Evolutionary conservation across 495 filamentous ascomycete species (phyloP).

Genomic region (Chaetomidium leptoderma): DNA sequence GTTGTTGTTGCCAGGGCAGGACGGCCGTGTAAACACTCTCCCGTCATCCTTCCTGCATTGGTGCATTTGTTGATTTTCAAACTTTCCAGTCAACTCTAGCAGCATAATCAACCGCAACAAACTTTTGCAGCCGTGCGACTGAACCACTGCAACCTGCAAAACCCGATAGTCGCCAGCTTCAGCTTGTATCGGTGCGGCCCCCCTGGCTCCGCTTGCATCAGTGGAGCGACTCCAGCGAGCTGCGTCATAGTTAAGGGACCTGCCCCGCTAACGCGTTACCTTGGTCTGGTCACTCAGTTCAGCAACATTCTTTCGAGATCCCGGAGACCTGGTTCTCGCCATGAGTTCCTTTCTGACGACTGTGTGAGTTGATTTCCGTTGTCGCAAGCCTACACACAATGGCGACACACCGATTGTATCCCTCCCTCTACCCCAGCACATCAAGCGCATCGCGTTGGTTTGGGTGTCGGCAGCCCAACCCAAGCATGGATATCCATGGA

Average conservation of each 20-base stretch:
- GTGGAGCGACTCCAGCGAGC: constrained; percentile 15
- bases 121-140: not conserved
- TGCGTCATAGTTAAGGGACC: constrained; percentile 22
- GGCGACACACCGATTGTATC: constrained; percentile 10
- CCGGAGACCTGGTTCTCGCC: constrained; percentile 9
- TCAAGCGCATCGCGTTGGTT: constrained; percentile 6
- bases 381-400: constrained; percentile 1
- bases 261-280: constrained; percentile 31
- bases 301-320: constrained; percentile 21
- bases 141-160: not conserved
- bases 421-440: constrained; percentile 2
- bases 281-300: constrained; percentile 20
- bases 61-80: constrained; percentile 10
- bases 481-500: too few relatives aligned
- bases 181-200: constrained; percentile 9
- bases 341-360: constrained; percentile 40
- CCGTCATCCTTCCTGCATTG: not conserved
- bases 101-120: not conserved
- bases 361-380: constrained; percentile 28
- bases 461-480: constrained; percentile 5
- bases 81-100: not conserved
- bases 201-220: constrained; percentile 12
- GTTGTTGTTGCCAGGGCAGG: constrained; percentile 21
- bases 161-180: constrained; percentile 6
- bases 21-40: constrained; percentile 23